Conservation (phyloP, 768 basidiomycete species). For the Sarcomyxa edulis region DNA sequence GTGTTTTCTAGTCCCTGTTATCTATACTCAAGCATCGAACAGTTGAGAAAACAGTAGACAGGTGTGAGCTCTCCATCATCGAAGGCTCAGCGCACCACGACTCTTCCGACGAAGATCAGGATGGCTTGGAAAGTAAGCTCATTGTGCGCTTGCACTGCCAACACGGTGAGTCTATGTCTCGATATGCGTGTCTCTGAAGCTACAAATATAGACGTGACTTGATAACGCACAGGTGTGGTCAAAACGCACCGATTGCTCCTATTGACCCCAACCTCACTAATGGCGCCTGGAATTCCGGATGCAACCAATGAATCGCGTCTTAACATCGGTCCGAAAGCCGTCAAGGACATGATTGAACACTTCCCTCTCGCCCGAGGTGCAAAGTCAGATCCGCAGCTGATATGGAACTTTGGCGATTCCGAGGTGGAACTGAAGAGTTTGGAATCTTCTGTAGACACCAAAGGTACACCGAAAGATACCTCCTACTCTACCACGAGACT, state of each 20-base stretch:
- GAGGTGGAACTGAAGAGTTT: slow-evolving; percentile 68
- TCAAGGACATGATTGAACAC: slow-evolving; percentile 79
- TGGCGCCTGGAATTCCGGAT: slow-evolving; percentile 65
- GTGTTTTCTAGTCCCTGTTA: slow-evolving; percentile 54
- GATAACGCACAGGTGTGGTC: slow-evolving; percentile 50
- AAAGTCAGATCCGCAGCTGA: slow-evolving; percentile 71
- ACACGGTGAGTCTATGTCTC: slow-evolving; percentile 58
- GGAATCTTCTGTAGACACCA: slow-evolving; percentile 60
- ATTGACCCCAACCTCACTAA: slow-evolving; percentile 48
- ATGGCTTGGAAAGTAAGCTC: slow-evolving; percentile 67
- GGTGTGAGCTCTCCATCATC: slow-evolving; percentile 67
- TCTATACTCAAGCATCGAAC: slow-evolving; percentile 71
- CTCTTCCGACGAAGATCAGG: slow-evolving; percentile 39
- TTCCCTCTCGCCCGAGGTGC: slow-evolving; percentile 60
- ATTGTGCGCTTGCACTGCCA: slow-evolving; percentile 76
- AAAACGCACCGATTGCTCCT: slow-evolving; percentile 78
- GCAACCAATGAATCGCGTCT: slow-evolving; percentile 54
- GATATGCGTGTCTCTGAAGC: too few relatives aligned
- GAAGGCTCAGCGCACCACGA: slow-evolving; percentile 36
- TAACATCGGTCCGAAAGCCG: slow-evolving; percentile 64
- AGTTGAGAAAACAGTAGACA: slow-evolving; percentile 72
- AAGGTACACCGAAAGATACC: slow-evolving; percentile 53
- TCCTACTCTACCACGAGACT: not conserved
- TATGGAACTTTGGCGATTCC: slow-evolving; percentile 71
- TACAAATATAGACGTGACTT: too few relatives aligned